Evolutionary conservation across 2,329 filamentous ascomycete species (phyloP), one percentile per base, ranked within the genome.

Genomic region (Parascedosporium putredinis): DNA sequence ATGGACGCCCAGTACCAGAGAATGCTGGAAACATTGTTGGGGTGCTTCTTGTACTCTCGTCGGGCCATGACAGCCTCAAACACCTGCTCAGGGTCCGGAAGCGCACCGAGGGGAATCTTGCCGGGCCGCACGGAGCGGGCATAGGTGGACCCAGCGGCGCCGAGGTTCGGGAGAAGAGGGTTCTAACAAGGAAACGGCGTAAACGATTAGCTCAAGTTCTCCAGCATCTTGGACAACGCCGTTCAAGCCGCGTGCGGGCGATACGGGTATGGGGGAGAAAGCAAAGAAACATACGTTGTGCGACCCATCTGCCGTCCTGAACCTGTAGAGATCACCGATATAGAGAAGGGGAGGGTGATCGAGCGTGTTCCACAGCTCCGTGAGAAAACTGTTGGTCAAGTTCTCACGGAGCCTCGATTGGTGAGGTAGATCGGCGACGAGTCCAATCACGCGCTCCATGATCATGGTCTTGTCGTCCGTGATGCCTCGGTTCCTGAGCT

Each of bases 381-480:
- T 74, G 47, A 90, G 72, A 57, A 90, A 84, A 43, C 67, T 64
- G 57, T 84, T 81, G 7, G 84, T 88, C 45, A 89, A 68, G 47
- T 80, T 67, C 38, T 74, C 69, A 8, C 84, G 73, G 23, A 75
- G 72, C 56, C 76, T 76, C 1, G 84, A 88, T 50, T 75, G 69
- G 46, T 74, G 66, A 1, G 82, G 83, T 29, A 88, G 69, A 27
- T 75, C 76, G 10, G 81, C 74, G 4, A 87, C 83, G 14, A 88
- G 70, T 68, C 83, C 77, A 53, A 88, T 87, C 4, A 84, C 73
- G 6, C 78, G 72, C 63, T 88, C 85, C 79, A 88, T 86, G 42
- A 88, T 69, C 72, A 87, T 85, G 2, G 81, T 85, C 66, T 84
- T 86, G 67, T 91, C 87, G 57, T 91, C 82, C 4, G 79, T 65